phyloP scores from a whole-genome alignment of 176 grass and related monocot species.

The Pontederia crassipes region DNA sequence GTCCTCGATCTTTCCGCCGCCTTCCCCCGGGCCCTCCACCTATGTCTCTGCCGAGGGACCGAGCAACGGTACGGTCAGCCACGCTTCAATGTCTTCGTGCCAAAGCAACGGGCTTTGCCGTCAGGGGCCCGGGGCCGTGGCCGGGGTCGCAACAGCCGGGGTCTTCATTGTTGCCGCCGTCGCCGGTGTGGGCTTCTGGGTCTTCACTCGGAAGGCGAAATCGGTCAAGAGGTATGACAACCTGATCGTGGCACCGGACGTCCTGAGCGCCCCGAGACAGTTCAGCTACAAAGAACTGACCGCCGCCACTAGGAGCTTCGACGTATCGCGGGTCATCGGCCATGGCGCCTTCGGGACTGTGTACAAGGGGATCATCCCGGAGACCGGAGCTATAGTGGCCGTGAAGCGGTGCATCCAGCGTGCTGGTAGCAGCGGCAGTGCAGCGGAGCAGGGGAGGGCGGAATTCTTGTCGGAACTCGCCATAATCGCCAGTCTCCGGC shows the following conservation, averaged over 20 bases:
- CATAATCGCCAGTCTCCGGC: constrained; percentile 92
- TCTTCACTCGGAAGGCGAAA: constrained; percentile 26
- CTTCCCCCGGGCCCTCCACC: constrained; percentile 17
- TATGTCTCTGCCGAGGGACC: constrained; percentile 26
- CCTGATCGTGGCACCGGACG: constrained; percentile 46
- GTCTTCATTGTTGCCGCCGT: constrained; percentile 52
- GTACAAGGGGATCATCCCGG: constrained; percentile 86
- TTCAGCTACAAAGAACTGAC: constrained; percentile 83
- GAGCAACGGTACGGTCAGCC: background rate
- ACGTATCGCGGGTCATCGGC: constrained; percentile 71
- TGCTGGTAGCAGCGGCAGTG: background rate
- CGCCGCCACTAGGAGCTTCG: constrained; percentile 48
- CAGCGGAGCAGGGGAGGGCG: constrained; percentile 43
- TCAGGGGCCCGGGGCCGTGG: constrained; percentile 49
- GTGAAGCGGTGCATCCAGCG: constrained; percentile 79
- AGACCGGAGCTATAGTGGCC: constrained; percentile 91
- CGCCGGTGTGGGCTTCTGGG: constrained; percentile 66
- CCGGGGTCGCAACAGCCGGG: constrained; percentile 62
- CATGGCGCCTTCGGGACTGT: constrained; percentile 89
- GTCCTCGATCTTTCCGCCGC: background rate
- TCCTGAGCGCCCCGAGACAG: constrained; percentile 53
- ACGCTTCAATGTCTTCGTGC: constrained; percentile 7
- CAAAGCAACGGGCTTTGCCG: constrained; percentile 13
- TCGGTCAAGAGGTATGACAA: constrained; percentile 30
- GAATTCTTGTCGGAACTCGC: constrained; percentile 91